Conservation (phyloP, 768 basidiomycete species). For the Xanthoconium stramineum region DNA sequence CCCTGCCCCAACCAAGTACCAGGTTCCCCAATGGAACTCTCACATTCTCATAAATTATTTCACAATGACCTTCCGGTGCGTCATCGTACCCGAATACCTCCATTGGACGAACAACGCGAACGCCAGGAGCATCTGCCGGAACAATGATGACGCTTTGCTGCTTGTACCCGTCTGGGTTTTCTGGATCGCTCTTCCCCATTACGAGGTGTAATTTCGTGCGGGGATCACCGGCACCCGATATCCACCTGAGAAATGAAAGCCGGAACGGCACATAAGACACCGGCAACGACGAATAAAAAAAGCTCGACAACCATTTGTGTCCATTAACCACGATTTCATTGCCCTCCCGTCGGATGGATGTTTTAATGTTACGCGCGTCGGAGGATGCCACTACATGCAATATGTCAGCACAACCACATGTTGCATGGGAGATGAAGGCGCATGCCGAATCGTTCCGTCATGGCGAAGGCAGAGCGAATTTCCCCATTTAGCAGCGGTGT, state of each 20-base stretch:
- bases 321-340: constrained; percentile 91
- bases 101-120: constrained; percentile 91
- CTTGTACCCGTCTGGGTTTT: constrained; percentile 67
- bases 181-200: constrained; percentile 91
- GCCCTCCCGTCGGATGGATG: constrained; percentile 79
- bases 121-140: constrained; percentile 82
- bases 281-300: not conserved
- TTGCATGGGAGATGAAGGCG: constrained; percentile 1
- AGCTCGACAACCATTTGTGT: constrained; percentile 77
- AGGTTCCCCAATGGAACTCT: constrained; percentile 81
- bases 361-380: constrained; percentile 93
- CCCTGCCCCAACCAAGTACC: constrained; percentile 89
- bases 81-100: constrained; percentile 92
- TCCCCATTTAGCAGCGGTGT: constrained; percentile 85
- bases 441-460: constrained; percentile 91
- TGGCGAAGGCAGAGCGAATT: constrained; percentile 91
- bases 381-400: constrained; percentile 68
- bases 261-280: constrained; percentile 14
- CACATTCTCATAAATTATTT: constrained; percentile 93
- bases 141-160: constrained; percentile 96
- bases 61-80: constrained; percentile 95
- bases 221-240: constrained; percentile 94
- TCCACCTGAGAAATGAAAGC: constrained; percentile 63
- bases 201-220: constrained; percentile 87
- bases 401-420: constrained; percentile 1